Base-by-base conservation (phyloP, 805 yeast genomes). In the Lachancea dasiensis region DNA sequence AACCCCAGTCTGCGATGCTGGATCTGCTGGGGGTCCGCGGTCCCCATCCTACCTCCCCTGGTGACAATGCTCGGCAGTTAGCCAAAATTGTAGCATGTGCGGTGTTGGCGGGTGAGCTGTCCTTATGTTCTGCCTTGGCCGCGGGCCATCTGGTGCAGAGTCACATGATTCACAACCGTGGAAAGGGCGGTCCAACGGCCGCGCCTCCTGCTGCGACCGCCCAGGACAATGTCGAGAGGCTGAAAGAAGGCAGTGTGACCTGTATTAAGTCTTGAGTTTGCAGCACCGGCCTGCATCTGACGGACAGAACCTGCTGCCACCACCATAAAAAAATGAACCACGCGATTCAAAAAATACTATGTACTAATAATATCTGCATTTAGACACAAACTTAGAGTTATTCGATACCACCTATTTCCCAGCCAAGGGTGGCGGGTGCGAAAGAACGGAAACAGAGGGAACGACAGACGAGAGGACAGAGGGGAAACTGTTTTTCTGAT, bases 61-160 rank as follows among this genome's bases (percentile, higher is more conserved):
- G 99, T 50, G 84, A 79, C 36, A 92, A 92, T 63, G 94, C 98
- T 14, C 79, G 94, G 57, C 94, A 85, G 61, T 73, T 92, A 51
- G 97, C 99, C 10, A 78, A 80, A 55, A 75, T 90, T 43, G 86
- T 92, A 40, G 98, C 98, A 1, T 79, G 94, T 36, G 89, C 94
- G 24, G 98, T 92, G 14, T 75, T 92, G 51, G 96, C 97, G 0
- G 97, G 95, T 30, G 99, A 92, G 63, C 72, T 92, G 40, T 90
- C 97, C 2, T 73, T 92, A 50, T 83, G 95, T 66, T 75, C 96
- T 34, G 99, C 99, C 1, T 75, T 92, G 49, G 97, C 97, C 7
- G 97, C 97, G 20, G 99, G 99, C 33, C 99, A 92, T 66, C 73
- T 92, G 52, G 99, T 92, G 26, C 95, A 86, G 69, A 82, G 95